Conservation (phyloP, 176 grass and related monocot genomes). For the Musa acuminata region DNA sequence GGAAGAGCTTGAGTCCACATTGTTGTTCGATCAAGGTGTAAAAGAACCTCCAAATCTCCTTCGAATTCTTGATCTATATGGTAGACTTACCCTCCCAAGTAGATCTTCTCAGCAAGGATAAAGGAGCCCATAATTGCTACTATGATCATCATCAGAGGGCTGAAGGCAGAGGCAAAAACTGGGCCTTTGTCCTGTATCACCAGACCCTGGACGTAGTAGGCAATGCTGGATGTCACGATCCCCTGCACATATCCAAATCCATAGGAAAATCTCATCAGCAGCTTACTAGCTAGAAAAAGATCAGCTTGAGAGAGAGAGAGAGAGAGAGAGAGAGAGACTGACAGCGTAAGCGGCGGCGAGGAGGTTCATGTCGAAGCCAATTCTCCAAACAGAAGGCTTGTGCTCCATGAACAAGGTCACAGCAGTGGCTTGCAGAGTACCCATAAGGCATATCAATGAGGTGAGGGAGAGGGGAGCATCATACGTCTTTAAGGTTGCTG, state of each 20-base stretch:
- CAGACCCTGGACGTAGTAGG: constrained; percentile 97
- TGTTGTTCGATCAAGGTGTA: not conserved
- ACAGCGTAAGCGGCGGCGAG: constrained; percentile 94
- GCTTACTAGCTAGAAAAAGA: not conserved
- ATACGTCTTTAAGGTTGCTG: constrained; percentile 67
- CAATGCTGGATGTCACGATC: constrained; percentile 97
- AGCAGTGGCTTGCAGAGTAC: constrained; percentile 86
- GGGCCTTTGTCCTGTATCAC: constrained; percentile 73
- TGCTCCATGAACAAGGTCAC: constrained; percentile 84
- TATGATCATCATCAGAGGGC: constrained; percentile 97
- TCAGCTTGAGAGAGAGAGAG: not conserved
- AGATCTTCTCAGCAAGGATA: constrained; percentile 94
- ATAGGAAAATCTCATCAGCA: not conserved
- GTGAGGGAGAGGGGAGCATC: constrained; percentile 81
- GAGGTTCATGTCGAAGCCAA: constrained; percentile 99
- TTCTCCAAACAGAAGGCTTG: constrained; percentile 51
- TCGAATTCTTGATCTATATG: not conserved
- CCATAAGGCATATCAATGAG: constrained; percentile 76
- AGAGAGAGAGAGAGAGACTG: constrained; percentile 33
- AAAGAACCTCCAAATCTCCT: too few species aligned
- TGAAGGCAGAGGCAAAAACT: constrained; percentile 94
- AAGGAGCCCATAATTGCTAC: constrained; percentile 98
- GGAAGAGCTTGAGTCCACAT: not conserved
- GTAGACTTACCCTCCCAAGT: constrained; percentile 64
- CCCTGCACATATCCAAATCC: constrained; percentile 37